phyloP scores from a whole-genome alignment of 2,329 filamentous ascomycete genomes.

The Cytospora paraplurivora region DNA sequence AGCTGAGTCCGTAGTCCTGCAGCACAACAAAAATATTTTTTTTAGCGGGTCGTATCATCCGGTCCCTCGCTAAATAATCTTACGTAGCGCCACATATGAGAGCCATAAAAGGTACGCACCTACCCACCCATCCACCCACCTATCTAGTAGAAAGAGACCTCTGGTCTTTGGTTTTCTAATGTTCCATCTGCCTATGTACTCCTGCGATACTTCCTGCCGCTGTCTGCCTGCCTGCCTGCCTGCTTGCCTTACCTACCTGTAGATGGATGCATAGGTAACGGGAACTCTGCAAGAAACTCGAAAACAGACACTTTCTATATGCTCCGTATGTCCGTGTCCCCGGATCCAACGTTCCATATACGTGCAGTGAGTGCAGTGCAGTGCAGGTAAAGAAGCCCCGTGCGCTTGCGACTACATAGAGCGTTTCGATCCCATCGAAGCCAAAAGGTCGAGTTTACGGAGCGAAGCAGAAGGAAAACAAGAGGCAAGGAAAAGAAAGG shows the following conservation, averaged over 20 bases:
- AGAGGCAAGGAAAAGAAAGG: too few relatives aligned
- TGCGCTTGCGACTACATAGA: not conserved
- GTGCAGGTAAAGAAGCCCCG: not conserved
- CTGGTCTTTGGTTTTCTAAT: conserved; percentile 10
- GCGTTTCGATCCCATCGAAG: not conserved
- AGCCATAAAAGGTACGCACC: conserved; percentile 20
- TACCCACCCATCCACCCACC: conserved; percentile 12
- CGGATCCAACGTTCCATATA: not conserved
- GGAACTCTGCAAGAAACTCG: not conserved
- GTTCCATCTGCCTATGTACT: conserved; percentile 9
- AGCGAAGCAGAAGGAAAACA: not conserved
- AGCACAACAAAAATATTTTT: conserved; percentile 24
- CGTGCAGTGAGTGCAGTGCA: not conserved
- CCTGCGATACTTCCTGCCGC: conserved; percentile 4
- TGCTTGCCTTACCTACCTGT: too few relatives aligned
- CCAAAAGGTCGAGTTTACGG: not conserved
- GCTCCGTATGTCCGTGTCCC: not conserved
- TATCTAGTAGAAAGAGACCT: not conserved
- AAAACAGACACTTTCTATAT: not conserved
- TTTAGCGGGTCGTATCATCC: conserved; percentile 26
- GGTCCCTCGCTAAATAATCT: conserved; percentile 19
- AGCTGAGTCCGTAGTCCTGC: conserved; percentile 11
- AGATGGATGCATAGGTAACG: not conserved
- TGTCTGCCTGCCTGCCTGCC: too few relatives aligned
- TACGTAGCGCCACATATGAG: conserved; percentile 23